phyloP scores from a whole-genome alignment of 805 yeast species.

The Teunomyces gatunensis region DNA sequence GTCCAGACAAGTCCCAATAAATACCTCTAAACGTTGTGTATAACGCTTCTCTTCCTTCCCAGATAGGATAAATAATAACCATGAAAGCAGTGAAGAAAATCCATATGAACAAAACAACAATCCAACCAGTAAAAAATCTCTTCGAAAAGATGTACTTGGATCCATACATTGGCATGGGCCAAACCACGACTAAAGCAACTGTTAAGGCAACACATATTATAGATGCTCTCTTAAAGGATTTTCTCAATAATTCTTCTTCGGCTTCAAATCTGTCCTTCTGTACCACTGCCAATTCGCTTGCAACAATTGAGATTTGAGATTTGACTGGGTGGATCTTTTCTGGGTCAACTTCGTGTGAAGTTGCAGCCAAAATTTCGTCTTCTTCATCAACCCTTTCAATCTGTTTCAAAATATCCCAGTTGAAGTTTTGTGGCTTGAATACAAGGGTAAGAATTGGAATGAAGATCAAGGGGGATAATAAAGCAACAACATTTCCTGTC shows the following conservation, averaged over 20 bases:
- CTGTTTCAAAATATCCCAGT: constrained; percentile 60
- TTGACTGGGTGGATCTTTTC: constrained; percentile 33
- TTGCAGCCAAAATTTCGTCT: constrained; percentile 53
- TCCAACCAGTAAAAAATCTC: constrained; percentile 85
- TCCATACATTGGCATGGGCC: constrained; percentile 98
- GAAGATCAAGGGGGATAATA: constrained; percentile 66
- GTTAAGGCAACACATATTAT: constrained; percentile 60
- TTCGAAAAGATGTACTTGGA: constrained; percentile 70
- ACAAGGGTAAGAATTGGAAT: constrained; percentile 62
- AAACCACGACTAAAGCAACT: constrained; percentile 61
- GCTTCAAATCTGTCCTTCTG: constrained; percentile 30
- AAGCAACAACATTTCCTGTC: constrained; percentile 82
- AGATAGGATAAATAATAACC: constrained; percentile 67
- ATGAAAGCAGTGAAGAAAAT: constrained; percentile 61
- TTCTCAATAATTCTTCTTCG: constrained; percentile 52
- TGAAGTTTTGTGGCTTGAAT: constrained; percentile 70
- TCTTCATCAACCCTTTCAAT: constrained; percentile 72
- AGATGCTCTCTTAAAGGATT: constrained; percentile 61
- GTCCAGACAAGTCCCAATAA: constrained; percentile 84
- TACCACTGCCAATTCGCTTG: constrained; percentile 32
- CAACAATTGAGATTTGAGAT: constrained; percentile 39
- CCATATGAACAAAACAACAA: constrained; percentile 80
- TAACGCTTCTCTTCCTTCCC: constrained; percentile 71
- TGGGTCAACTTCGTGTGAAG: constrained; percentile 10
- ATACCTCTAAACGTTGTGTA: constrained; percentile 68